These are phyloP conservation scores for Cucumis sativus DNA, from an alignment of 306 rosid genomes.

Conservation along the genomic window Cucumber_9930_V3 NC_026661.2:785001-785500, in stretches of 20 bases:
- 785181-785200: neutral
- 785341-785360: conserved; percentile 56
- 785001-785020: neutral
- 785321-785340: conserved; percentile 71
- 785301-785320: conserved; percentile 1
- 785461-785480: conserved; percentile 70
- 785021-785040: neutral
- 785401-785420: conserved; percentile 81
- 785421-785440: conserved; percentile 93
- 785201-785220: neutral
- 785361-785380: conserved; percentile 57
- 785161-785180: neutral
- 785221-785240: neutral
- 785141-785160: neutral
- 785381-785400: conserved; percentile 76
- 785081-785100: neutral
- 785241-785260: neutral
- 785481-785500: conserved; percentile 82
- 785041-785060: neutral
- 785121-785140: neutral
- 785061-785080: neutral
- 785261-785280: neutral
- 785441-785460: conserved; percentile 80
- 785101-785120: neutral
- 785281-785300: neutral